Percentiles rank a stretch among this genome's conserved stretches.
Conservation (phyloP, 257 asterid genomes). For the Solanum corneliomulleri region DNA sequence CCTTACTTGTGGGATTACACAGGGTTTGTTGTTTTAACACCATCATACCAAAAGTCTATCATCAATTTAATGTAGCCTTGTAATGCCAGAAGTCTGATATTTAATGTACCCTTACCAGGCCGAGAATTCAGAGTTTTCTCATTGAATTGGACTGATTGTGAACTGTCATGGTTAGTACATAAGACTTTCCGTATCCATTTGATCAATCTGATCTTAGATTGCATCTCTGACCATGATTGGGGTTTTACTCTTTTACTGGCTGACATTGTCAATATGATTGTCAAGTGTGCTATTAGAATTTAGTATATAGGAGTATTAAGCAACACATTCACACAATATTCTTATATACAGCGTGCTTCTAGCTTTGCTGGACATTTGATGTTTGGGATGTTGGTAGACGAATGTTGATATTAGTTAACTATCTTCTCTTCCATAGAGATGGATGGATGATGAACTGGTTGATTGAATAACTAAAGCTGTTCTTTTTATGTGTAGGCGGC, state of each 20-base stretch:
- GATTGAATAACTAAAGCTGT: background rate
- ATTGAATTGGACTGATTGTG: background rate
- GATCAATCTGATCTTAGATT: background rate
- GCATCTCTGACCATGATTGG: background rate
- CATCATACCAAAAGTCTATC: background rate
- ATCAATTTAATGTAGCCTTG: background rate
- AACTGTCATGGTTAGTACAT: background rate
- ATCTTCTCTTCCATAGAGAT: background rate
- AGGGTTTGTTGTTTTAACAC: background rate
- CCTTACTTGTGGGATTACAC: background rate
- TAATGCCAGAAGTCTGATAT: background rate
- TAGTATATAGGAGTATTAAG: background rate
- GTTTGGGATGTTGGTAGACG: background rate
- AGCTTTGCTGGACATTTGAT: background rate
- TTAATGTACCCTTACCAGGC: background rate
- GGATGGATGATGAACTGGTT: background rate
- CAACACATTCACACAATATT: background rate
- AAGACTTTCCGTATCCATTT: background rate
- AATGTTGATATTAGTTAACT: background rate
- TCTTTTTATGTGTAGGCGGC: slow-evolving; percentile 39
- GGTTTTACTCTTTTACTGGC: background rate
- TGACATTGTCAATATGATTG: background rate
- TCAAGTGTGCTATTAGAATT: background rate
- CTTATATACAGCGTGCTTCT: background rate
- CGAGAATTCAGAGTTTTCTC: background rate